Evolutionary conservation across 2,329 filamentous ascomycete species (phyloP), one percentile per base, ranked within the genome.

Genomic region (Drechslerella dactyloides): DNA sequence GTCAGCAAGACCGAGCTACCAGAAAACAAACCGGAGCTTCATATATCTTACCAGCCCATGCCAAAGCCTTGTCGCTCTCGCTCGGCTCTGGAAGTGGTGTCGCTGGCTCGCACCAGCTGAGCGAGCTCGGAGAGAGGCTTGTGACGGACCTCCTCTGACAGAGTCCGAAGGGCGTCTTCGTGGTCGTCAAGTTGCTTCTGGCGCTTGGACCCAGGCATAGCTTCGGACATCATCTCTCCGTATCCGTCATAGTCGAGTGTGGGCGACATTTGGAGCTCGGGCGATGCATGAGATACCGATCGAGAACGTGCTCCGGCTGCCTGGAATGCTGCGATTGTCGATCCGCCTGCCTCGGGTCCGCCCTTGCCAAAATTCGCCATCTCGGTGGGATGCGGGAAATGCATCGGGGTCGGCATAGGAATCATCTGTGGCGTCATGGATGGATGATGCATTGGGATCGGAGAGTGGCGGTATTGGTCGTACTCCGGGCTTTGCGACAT

Each of bases 21-120:
- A 5, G 50, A 21, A 1, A 1, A 15, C 37, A 15, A 13, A 51
- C n/a, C n/a, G 13, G 59, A 61, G 48, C 65, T 50, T n/a, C 23
- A 37, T 3, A 33, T 33, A 33, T 80, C 86, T 77, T 84, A 93
- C 90, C 90, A 96, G 55, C 93, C 83, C 90, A 96, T 93, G 21
- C 90, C 90, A 81, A 94, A 94, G 7, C 94, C 85, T 78, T 94
- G 91, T 73, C 91, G 89, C 23, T 89, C 89, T 76, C 91, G 86
- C 80, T 96, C 90, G 0, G 90, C 90, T 78, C 91, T 90, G 11
- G 90, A 76, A 10, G 75, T 74, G 56, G 76, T 75, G 54, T 77
- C 76, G 46, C 76, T 75, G 44, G 74, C 74, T 58, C 76, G 70
- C 17, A 77, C 76, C 48, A 75, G 69, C 52, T 74, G 73, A 30